Evolutionary conservation across 192 early-diverging fungal species (phyloP).

Genomic region (Blastocladiella britannica): DNA sequence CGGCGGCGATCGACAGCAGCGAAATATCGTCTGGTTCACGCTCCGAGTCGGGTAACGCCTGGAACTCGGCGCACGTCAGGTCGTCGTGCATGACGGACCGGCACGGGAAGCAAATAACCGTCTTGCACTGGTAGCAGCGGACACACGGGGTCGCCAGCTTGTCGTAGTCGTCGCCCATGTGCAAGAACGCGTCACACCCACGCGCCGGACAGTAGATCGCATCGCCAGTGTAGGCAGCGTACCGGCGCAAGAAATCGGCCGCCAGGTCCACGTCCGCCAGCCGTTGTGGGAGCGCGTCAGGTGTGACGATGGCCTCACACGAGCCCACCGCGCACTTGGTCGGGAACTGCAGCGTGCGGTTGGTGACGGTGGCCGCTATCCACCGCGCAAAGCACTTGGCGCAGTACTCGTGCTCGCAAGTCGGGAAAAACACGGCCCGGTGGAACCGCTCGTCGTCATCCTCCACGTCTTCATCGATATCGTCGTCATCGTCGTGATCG

Average conservation of each 20-base stretch:
- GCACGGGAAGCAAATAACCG: background rate
- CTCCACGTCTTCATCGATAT: background rate
- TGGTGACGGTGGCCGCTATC: background rate
- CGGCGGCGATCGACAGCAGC: background rate
- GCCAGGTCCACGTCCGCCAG: too few relatives aligned
- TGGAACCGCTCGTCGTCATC: background rate
- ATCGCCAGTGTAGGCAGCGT: too few relatives aligned
- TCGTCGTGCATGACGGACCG: background rate
- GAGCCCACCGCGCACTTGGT: background rate
- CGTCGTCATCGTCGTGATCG: background rate
- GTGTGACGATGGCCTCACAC: background rate
- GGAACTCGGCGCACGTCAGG: slow-evolving; percentile 2
- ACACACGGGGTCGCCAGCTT: background rate
- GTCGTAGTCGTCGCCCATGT: background rate
- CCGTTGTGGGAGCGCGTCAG: background rate
- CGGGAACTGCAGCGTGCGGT: background rate
- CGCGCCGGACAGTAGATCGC: background rate
- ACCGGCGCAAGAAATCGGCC: too few relatives aligned
- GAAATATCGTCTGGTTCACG: slow-evolving; percentile 1
- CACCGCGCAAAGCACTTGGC: background rate
- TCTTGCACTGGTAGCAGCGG: background rate
- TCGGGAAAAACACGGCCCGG: background rate
- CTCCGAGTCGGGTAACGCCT: background rate
- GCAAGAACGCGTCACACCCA: background rate
- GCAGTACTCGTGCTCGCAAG: background rate